Percentiles rank a stretch among this genome's conserved stretches.
Evolutionary conservation across 257 asterid genomes (phyloP).

Genomic region (Gardenia jasminoides): DNA sequence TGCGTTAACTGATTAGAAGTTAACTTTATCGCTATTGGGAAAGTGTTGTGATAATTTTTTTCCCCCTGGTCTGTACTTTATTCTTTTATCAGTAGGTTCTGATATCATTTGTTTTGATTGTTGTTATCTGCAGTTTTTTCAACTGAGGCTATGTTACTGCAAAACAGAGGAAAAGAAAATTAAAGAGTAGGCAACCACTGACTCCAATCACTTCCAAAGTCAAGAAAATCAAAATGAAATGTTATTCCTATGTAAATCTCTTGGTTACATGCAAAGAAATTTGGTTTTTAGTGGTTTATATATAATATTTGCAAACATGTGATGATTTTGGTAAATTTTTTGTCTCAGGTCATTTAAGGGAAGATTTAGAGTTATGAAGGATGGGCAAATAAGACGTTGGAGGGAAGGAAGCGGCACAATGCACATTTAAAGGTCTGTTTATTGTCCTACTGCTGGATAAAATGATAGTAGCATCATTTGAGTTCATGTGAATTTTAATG

Average conservation of each 20-base stretch:
- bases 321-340: background rate
- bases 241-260: constrained; percentile 58
- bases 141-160: constrained; percentile 72
- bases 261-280: background rate
- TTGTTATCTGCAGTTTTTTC: constrained; percentile 40
- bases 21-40: background rate
- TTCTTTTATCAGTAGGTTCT: background rate
- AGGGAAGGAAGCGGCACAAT: constrained; percentile 72
- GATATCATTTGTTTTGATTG: background rate
- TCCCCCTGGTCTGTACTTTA: background rate
- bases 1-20: background rate
- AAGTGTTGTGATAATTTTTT: background rate
- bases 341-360: constrained; percentile 64
- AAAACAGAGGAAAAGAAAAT: constrained; percentile 68
- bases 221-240: constrained; percentile 65
- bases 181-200: constrained; percentile 74
- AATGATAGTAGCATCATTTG: background rate
- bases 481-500: background rate
- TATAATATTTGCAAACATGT: background rate
- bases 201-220: constrained; percentile 71
- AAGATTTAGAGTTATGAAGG: constrained; percentile 67
- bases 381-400: constrained; percentile 79
- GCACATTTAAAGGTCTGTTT: constrained; percentile 68
- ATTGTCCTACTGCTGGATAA: background rate
- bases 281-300: background rate